Evolutionary conservation across 2,329 filamentous ascomycete species (phyloP).

Genomic region (Aureobasidium pullulans): DNA sequence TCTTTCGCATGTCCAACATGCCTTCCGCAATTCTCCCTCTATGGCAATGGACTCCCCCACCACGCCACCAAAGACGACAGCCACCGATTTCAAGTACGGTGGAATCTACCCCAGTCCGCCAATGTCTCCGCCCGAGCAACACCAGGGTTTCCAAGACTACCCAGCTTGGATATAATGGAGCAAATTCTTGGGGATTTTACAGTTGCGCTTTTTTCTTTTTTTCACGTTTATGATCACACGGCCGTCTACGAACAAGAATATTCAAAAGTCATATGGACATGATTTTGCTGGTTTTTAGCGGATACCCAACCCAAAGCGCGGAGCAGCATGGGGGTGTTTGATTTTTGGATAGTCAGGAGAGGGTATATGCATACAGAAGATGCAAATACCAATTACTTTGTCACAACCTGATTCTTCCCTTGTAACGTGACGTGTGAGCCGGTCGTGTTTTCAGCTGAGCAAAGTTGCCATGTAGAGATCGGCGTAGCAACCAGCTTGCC

Average conservation of each 20-base stretch:
- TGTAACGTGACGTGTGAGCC: too few species aligned
- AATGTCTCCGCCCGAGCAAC: constrained; percentile 11
- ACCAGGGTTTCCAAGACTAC: constrained; percentile 5
- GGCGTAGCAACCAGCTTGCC: neutral
- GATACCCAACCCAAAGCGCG: constrained; percentile 10
- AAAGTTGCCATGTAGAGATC: too few species aligned
- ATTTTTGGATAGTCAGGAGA: neutral
- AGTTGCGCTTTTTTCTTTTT: neutral
- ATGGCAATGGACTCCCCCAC: neutral
- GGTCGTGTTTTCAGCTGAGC: too few species aligned
- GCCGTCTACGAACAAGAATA: constrained; percentile 7
- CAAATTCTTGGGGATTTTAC: neutral
- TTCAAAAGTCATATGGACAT: constrained; percentile 5
- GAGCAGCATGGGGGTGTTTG: constrained; percentile 7
- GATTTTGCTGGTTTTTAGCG: constrained; percentile 11
- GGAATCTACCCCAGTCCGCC: constrained; percentile 4
- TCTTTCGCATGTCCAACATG: constrained; percentile 12
- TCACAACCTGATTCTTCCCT: neutral
- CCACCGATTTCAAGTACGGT: neutral
- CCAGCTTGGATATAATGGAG: constrained; percentile 14
- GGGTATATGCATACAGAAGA: neutral
- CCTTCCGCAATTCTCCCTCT: neutral
- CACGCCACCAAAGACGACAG: constrained; percentile 15
- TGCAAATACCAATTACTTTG: neutral
- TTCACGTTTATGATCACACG: neutral